phyloP scores from a whole-genome alignment of 129 eudicot species.

The Cynara cardunculus region DNA sequence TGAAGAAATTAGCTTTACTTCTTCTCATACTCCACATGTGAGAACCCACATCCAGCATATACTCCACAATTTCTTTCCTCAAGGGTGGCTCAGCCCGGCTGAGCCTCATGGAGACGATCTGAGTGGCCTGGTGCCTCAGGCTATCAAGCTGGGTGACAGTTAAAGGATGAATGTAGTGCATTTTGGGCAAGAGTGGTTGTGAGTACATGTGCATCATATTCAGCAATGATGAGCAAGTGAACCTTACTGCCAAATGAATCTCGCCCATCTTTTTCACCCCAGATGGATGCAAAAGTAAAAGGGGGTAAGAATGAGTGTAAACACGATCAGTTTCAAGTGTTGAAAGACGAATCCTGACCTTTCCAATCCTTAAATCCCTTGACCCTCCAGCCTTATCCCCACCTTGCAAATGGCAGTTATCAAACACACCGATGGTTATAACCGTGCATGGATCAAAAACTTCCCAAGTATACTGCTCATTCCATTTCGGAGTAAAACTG shows the following conservation, averaged over 20 bases:
- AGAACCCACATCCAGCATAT: conserved; percentile 61
- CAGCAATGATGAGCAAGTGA: conserved; percentile 52
- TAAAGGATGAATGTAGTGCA: conserved; percentile 60
- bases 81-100: conserved; percentile 60
- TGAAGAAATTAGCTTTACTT: conserved; percentile 64
- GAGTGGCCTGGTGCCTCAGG: conserved; percentile 56
- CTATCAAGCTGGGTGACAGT: conserved; percentile 56
- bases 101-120: conserved; percentile 51
- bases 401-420: conserved; percentile 59
- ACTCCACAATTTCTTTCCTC: conserved; percentile 60
- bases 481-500: conserved; percentile 61
- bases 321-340: conserved; percentile 65
- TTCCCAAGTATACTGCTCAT: conserved; percentile 71
- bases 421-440: conserved; percentile 59
- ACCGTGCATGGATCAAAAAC: conserved; percentile 69
- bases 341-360: conserved; percentile 58
- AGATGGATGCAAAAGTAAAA: conserved; percentile 54
- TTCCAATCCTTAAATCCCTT: conserved; percentile 52
- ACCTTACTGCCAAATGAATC: conserved; percentile 64
- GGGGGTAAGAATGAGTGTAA: conserved; percentile 66
- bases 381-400: conserved; percentile 54
- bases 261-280: conserved; percentile 76
- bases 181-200: conserved; percentile 53
- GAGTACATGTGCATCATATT: conserved; percentile 76
- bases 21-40: conserved; percentile 84